phyloP scores from a whole-genome alignment of 805 yeast species.

The Lipomyces mesembrius region DNA sequence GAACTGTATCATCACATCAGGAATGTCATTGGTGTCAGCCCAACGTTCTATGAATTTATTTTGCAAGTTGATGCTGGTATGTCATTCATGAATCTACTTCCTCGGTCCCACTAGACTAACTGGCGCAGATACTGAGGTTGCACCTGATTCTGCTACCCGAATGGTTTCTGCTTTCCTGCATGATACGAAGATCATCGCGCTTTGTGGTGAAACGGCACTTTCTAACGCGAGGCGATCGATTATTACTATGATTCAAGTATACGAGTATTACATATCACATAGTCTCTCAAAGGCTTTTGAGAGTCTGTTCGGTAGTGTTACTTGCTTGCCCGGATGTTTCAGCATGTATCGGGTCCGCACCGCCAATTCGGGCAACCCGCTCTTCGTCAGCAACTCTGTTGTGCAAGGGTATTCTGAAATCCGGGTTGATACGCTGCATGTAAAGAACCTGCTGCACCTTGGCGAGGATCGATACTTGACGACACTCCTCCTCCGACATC shows the following conservation, averaged over 20 bases:
- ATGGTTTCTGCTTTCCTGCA: constrained; percentile 61
- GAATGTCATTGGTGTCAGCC: constrained; percentile 62
- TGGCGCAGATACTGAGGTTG: constrained; percentile 54
- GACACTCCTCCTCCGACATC: constrained; percentile 60
- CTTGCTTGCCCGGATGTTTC: constrained; percentile 71
- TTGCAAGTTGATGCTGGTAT: constrained; percentile 64
- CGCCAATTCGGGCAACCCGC: constrained; percentile 61
- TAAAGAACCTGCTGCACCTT: constrained; percentile 61
- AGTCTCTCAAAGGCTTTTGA: constrained; percentile 68
- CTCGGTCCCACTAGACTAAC: not conserved
- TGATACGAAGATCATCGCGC: constrained; percentile 60
- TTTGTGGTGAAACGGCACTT: constrained; percentile 66
- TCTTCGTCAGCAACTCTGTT: constrained; percentile 63
- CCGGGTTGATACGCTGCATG: constrained; percentile 61
- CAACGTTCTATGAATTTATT: constrained; percentile 59
- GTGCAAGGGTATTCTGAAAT: constrained; percentile 61
- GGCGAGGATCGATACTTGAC: constrained; percentile 67
- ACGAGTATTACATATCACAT: constrained; percentile 67
- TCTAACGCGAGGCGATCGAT: constrained; percentile 57
- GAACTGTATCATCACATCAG: constrained; percentile 60
- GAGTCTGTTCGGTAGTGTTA: constrained; percentile 64
- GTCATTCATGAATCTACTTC: not conserved
- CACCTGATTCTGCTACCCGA: constrained; percentile 59
- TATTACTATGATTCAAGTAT: constrained; percentile 65
- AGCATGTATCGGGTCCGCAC: constrained; percentile 60